A percentile compares a stretch with the other conserved stretches of the same genome.
Conservation (phyloP, 2,329 filamentous ascomycete genomes). For the Sphaerulina musiva region DNA sequence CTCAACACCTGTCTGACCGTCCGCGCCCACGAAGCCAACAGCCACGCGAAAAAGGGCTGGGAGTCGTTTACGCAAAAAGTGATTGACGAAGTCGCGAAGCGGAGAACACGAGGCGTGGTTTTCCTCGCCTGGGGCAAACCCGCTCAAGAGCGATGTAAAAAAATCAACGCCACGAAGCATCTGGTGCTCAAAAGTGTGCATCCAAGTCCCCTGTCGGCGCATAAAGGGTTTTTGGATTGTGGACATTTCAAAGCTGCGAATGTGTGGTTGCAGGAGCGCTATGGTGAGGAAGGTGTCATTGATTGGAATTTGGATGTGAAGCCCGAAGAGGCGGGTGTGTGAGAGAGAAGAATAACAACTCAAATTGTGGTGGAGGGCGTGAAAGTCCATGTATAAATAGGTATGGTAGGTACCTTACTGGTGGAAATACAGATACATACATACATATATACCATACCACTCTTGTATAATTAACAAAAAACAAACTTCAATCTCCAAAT, state of each 20-base stretch:
- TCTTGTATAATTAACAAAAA: too few species aligned
- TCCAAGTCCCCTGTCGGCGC: constrained; percentile 85
- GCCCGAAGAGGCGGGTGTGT: constrained; percentile 39
- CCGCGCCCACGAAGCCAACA: constrained; percentile 78
- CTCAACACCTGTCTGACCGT: constrained; percentile 95
- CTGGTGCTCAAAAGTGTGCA: constrained; percentile 81
- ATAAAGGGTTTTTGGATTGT: constrained; percentile 63
- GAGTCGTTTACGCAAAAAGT: constrained; percentile 86
- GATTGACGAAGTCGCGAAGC: constrained; percentile 77
- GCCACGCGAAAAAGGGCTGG: constrained; percentile 82
- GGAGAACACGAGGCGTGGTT: constrained; percentile 73
- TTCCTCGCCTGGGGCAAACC: constrained; percentile 92
- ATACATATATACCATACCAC: too few species aligned
- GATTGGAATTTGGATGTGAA: constrained; percentile 63
- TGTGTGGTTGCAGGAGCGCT: constrained; percentile 71
- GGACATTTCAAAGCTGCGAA: constrained; percentile 77
- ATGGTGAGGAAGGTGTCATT: constrained; percentile 73
- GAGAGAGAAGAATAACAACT: neutral
- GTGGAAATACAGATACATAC: too few species aligned
- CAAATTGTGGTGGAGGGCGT: too few species aligned
- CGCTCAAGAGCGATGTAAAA: constrained; percentile 70
- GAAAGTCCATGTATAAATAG: too few species aligned
- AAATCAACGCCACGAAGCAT: constrained; percentile 61
- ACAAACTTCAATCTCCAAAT: too few species aligned
- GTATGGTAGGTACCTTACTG: too few species aligned